phyloP scores from a whole-genome alignment of 1,284 basidiomycete genomes.

The Gymnopus androsaceus region DNA sequence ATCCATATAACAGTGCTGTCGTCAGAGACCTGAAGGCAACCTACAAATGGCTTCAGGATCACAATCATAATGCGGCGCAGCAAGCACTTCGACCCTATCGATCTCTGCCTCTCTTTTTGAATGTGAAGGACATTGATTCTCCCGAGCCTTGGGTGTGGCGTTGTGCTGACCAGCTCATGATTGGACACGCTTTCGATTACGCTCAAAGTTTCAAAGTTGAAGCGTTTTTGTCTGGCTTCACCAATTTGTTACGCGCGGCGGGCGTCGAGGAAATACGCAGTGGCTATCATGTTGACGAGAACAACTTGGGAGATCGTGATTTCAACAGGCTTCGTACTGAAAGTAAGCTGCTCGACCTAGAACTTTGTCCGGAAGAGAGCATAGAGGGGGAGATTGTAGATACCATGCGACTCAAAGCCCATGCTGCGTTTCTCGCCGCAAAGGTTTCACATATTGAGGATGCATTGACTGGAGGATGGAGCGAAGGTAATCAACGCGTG shows the following conservation, averaged over 20 bases:
- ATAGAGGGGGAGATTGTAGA: neutral
- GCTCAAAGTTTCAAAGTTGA: neutral
- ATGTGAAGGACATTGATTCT: neutral
- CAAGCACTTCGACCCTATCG: neutral
- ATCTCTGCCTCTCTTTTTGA: neutral
- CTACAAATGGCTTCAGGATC: conserved; percentile 2
- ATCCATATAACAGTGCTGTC: neutral
- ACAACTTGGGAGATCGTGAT: neutral
- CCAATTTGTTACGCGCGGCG: neutral
- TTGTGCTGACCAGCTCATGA: conserved; percentile 1
- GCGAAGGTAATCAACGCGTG: neutral
- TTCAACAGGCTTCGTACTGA: neutral
- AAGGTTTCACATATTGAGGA: conserved; percentile 5
- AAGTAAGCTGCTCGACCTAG: neutral
- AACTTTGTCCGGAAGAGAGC: neutral
- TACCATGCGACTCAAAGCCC: neutral
- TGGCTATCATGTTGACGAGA: neutral
- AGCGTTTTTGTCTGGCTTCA: neutral
- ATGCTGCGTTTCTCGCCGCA: conserved; percentile 7
- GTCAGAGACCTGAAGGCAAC: neutral
- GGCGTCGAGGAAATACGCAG: neutral
- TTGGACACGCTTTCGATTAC: neutral
- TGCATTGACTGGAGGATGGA: conserved; percentile 5
- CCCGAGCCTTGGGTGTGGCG: conserved; percentile 3
- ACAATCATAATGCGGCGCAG: neutral